phyloP scores from a whole-genome alignment of 2,329 filamentous ascomycete genomes.

The Stagonosporopsis chrysanthemi region DNA sequence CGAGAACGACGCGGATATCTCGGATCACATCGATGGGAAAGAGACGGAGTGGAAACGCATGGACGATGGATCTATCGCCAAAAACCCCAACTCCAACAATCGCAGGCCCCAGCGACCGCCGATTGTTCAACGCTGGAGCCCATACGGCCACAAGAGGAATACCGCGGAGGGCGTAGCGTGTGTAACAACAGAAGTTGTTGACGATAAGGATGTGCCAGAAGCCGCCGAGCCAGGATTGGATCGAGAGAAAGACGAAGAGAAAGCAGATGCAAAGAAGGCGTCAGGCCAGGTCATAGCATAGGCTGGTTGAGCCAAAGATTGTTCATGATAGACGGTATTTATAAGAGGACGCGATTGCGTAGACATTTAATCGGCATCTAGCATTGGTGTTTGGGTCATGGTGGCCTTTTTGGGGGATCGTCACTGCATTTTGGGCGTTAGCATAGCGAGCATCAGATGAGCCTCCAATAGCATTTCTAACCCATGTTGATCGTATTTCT shows the following conservation, averaged over 20 bases:
- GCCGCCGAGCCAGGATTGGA: slow-evolving; percentile 11
- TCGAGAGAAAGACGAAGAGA: slow-evolving; percentile 2
- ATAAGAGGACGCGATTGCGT: slow-evolving; percentile 13
- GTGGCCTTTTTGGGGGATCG: slow-evolving; percentile 18
- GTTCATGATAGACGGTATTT: background rate
- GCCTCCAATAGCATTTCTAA: background rate
- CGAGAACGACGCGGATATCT: slow-evolving; percentile 49
- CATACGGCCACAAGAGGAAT: slow-evolving; percentile 41
- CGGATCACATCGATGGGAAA: slow-evolving; percentile 47
- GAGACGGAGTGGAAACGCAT: slow-evolving; percentile 49
- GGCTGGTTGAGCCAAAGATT: background rate
- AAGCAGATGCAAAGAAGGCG: slow-evolving; percentile 13
- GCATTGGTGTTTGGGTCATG: slow-evolving; percentile 28
- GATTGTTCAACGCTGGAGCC: slow-evolving; percentile 42
- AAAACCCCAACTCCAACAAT: slow-evolving; percentile 45
- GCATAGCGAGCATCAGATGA: slow-evolving; percentile 9
- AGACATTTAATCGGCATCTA: slow-evolving; percentile 26
- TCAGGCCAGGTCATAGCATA: slow-evolving; percentile 29
- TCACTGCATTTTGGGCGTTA: slow-evolving; percentile 8
- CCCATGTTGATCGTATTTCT: too few relatives aligned
- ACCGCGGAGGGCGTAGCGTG: slow-evolving; percentile 29
- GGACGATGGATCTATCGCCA: slow-evolving; percentile 49
- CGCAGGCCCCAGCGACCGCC: slow-evolving; percentile 38
- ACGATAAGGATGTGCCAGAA: slow-evolving; percentile 21
- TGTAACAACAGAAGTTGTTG: slow-evolving; percentile 33